Percentiles rank a stretch among this genome's conserved stretches.
phyloP scores from a whole-genome alignment of 2,329 filamentous ascomycete species.

The Paracamarosporium sp. region DNA sequence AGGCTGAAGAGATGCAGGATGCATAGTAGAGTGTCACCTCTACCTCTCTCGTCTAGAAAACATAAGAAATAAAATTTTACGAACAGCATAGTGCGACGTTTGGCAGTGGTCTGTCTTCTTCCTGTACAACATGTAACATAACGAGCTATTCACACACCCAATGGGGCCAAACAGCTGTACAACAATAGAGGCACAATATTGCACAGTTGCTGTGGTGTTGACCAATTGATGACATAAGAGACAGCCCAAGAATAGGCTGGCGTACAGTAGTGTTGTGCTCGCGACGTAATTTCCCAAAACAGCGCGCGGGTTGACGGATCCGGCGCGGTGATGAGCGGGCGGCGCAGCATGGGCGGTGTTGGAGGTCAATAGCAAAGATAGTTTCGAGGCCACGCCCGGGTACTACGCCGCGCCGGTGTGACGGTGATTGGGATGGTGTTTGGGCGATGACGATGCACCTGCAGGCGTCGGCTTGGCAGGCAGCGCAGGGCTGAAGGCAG shows the following conservation, averaged over 20 bases:
- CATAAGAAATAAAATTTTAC: neutral
- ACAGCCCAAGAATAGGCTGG: neutral
- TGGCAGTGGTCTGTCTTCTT: neutral
- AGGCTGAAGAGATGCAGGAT: neutral
- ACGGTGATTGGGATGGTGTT: slow-evolving; percentile 11
- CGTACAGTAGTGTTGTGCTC: neutral
- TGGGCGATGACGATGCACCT: slow-evolving; percentile 3
- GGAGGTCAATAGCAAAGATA: neutral
- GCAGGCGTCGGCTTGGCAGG: slow-evolving; percentile 5
- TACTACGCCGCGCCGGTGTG: neutral
- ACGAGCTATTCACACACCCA: neutral
- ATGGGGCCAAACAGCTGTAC: neutral
- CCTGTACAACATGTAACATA: neutral
- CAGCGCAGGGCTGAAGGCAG: slow-evolving; percentile 13
- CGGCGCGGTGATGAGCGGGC: neutral
- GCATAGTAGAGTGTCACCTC: neutral
- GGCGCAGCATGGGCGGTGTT: neutral
- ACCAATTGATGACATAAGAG: neutral
- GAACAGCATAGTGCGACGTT: neutral
- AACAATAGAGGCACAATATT: neutral
- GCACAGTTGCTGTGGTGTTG: neutral
- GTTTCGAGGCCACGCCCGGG: neutral
- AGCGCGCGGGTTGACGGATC: neutral
- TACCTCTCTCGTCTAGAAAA: neutral
- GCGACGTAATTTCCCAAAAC: neutral